Conservation (phyloP, 768 basidiomycete genomes). For the Paxillus involutus region DNA sequence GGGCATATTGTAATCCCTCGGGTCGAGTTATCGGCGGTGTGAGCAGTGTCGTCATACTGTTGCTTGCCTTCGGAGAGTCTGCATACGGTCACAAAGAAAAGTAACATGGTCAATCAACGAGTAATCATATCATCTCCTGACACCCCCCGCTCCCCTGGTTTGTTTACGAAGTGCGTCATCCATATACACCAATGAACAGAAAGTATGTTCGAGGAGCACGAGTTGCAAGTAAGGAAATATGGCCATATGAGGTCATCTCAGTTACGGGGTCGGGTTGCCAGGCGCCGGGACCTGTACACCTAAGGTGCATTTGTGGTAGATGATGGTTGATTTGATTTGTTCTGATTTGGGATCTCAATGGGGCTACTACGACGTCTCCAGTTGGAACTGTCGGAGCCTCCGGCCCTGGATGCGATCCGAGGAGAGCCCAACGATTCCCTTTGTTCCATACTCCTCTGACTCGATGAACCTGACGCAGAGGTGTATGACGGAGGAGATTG, state of each 20-base stretch:
- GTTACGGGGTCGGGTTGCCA: conserved; percentile 12
- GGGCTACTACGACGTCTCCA: conserved; percentile 17
- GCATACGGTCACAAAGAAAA: conserved; percentile 13
- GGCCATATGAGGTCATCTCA: conserved; percentile 12
- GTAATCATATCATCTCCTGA: conserved; percentile 18
- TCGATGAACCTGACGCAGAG: neutral
- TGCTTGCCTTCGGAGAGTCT: conserved; percentile 8
- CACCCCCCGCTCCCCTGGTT: conserved; percentile 25
- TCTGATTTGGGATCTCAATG: conserved; percentile 11
- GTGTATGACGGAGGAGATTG: neutral
- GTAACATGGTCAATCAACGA: conserved; percentile 6
- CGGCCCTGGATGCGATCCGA: conserved; percentile 15
- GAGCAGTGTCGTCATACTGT: conserved; percentile 15
- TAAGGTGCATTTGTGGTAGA: conserved; percentile 9
- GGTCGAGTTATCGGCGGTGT: conserved; percentile 4
- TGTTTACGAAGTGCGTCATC: conserved; percentile 21
- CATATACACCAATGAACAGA: conserved; percentile 17
- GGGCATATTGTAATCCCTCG: conserved; percentile 1
- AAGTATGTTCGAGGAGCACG: conserved; percentile 12
- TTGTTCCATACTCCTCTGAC: conserved; percentile 1
- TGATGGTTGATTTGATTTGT: conserved; percentile 17
- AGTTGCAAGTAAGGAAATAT: conserved; percentile 16
- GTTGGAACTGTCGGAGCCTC: conserved; percentile 11
- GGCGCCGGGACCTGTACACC: conserved; percentile 25
- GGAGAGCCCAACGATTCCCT: conserved; percentile 13